phyloP scores from a whole-genome alignment of 345 rosid species.

The Hibiscus tridactylites region DNA sequence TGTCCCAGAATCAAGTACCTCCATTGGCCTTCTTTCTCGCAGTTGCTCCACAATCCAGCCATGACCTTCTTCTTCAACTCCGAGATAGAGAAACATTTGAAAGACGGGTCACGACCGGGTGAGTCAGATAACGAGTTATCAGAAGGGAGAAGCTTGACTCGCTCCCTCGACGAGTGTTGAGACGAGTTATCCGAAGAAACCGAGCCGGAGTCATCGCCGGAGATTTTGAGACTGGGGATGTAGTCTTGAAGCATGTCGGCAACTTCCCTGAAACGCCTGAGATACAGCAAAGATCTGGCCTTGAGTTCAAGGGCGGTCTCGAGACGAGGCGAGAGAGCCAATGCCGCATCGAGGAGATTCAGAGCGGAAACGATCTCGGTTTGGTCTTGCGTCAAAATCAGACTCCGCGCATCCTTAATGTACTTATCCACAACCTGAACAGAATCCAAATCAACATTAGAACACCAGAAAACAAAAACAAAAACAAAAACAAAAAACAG shows the following conservation, averaged over 20 bases:
- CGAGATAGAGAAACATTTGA: constrained; percentile 79
- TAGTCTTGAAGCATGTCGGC: constrained; percentile 81
- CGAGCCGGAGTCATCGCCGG: constrained; percentile 42
- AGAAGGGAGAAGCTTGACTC: constrained; percentile 45
- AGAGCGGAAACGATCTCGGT: constrained; percentile 57
- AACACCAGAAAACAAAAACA: too few relatives aligned
- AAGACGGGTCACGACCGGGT: constrained; percentile 38
- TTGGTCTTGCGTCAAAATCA: constrained; percentile 55
- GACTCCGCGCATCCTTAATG: constrained; percentile 55
- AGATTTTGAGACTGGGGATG: constrained; percentile 56
- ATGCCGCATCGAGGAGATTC: constrained; percentile 66
- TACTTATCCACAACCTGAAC: constrained; percentile 63
- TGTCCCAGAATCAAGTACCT: constrained; percentile 81
- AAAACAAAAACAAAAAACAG: background rate
- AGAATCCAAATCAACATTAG: background rate
- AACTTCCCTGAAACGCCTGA: constrained; percentile 53
- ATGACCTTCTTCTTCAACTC: constrained; percentile 83
- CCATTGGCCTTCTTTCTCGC: constrained; percentile 85
- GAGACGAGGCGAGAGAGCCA: constrained; percentile 57
- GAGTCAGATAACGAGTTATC: constrained; percentile 25
- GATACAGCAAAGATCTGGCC: constrained; percentile 52
- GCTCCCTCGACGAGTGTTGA: constrained; percentile 37
- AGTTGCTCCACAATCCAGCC: constrained; percentile 68
- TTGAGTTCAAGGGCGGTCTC: constrained; percentile 66
- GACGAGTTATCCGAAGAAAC: constrained; percentile 47